These are phyloP conservation scores for Pugionium dolabratum DNA, from an alignment of 345 rosid genomes.

Conservation along the genomic window DNA sequence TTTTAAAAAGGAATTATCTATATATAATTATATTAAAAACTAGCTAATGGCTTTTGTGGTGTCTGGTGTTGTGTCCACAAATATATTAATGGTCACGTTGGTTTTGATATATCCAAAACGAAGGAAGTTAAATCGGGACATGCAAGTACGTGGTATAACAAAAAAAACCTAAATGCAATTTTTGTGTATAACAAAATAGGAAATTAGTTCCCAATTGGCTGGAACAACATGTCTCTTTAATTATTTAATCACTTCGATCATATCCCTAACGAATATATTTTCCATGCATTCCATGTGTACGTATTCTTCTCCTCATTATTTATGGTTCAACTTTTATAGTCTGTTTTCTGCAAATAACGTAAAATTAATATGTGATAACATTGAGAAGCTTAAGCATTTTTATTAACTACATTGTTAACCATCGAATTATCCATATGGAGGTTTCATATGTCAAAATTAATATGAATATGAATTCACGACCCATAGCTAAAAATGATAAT, in stretches of 20 bases:
- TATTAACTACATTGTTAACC: background rate
- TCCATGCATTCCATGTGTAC: constrained; percentile 32
- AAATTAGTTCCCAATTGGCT: constrained; percentile 32
- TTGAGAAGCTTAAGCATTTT: constrained; percentile 5
- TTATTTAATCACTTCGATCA: constrained; percentile 28
- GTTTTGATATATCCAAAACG: constrained; percentile 39
- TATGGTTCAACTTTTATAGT: constrained; percentile 6
- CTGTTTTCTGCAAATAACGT: constrained; percentile 9
- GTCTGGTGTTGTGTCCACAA: constrained; percentile 30
- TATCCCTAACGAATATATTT: constrained; percentile 21
- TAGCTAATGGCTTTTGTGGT: constrained; percentile 14
- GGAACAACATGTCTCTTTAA: constrained; percentile 31
- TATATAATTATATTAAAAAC: background rate
- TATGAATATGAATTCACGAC: no score
- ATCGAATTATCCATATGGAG: no score
- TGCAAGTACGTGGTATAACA: constrained; percentile 36
- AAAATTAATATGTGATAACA: constrained; percentile 1
- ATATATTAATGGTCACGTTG: constrained; percentile 32
- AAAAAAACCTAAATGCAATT: constrained; percentile 22
- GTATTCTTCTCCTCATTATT: constrained; percentile 5
- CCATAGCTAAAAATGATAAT: no score
- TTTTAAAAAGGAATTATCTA: no score
- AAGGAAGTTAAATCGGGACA: constrained; percentile 33
- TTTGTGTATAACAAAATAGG: constrained; percentile 39
- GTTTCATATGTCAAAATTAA: no score